phyloP scores from a whole-genome alignment of 768 basidiomycete genomes.

The Xerocomus brunneocitrinus region DNA sequence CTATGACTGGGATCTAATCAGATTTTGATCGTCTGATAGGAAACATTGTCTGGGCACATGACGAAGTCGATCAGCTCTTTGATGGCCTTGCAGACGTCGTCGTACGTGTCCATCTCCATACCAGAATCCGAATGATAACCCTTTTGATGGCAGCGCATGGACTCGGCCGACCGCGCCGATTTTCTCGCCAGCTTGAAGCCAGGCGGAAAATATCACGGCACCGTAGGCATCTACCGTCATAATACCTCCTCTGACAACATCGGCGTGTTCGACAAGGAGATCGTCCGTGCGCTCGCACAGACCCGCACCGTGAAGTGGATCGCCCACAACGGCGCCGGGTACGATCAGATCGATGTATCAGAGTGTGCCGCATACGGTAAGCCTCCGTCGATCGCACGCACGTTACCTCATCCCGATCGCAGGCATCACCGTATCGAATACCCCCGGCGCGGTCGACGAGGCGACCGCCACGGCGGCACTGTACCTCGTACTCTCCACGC shows the following conservation, averaged over 20 bases:
- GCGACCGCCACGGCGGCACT: conserved; percentile 87
- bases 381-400: not conserved
- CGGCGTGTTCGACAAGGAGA: conserved; percentile 76
- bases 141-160: conserved; percentile 37
- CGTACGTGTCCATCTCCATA: conserved; percentile 43
- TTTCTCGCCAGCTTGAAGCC: conserved; percentile 62
- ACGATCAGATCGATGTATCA: conserved; percentile 79
- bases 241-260: conserved; percentile 61
- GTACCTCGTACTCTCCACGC: conserved; percentile 73
- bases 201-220: conserved; percentile 69
- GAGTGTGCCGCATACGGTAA: conserved; percentile 69
- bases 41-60: conserved; percentile 74
- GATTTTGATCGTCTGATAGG: conserved; percentile 35
- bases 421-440: conserved; percentile 75
- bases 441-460: conserved; percentile 86
- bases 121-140: not conserved
- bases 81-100: conserved; percentile 68
- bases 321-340: conserved; percentile 90
- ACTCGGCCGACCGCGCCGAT: conserved; percentile 59
- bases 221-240: conserved; percentile 75
- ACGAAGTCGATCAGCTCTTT: conserved; percentile 64
- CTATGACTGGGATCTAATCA: not conserved
- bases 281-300: conserved; percentile 61
- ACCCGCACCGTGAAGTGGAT: conserved; percentile 68
- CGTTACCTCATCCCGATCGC: not conserved